phyloP scores from a whole-genome alignment of 2,329 filamentous ascomycete genomes.

The Arthrinium puccinioides region DNA sequence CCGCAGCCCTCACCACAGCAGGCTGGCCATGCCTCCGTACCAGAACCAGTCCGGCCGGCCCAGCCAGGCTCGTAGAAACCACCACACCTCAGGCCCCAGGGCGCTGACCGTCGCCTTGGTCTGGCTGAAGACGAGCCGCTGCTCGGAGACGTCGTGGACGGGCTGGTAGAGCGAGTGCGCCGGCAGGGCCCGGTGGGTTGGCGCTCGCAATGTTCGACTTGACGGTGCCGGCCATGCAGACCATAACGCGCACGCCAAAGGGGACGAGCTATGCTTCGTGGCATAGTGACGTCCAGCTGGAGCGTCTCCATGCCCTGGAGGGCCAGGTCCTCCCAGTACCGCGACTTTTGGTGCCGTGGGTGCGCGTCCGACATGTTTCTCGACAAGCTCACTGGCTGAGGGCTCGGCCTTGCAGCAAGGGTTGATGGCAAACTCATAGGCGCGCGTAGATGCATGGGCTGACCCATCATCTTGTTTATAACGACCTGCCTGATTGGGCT shows the following conservation, averaged over 20 bases:
- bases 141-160: conserved; percentile 36
- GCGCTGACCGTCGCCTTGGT: conserved; percentile 34
- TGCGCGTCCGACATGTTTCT: too few species aligned
- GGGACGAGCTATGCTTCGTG: conserved; percentile 46
- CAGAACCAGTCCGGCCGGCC: conserved; percentile 36
- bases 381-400: too few species aligned
- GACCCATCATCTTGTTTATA: too few species aligned
- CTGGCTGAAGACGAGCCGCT: conserved; percentile 41
- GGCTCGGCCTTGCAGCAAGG: too few species aligned
- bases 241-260: conserved; percentile 49
- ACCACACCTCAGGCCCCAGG: conserved; percentile 26
- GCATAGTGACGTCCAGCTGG: conserved; percentile 45
- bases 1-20: conserved; percentile 20
- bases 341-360: conserved; percentile 44
- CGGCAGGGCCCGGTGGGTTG: conserved; percentile 31
- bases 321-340: conserved; percentile 37
- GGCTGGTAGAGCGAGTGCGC: conserved; percentile 38
- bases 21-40: conserved; percentile 25
- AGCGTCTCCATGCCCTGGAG: conserved; percentile 41
- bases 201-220: conserved; percentile 40
- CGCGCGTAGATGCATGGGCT: too few species aligned
- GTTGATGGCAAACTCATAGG: too few species aligned
- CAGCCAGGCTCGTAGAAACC: conserved; percentile 25
- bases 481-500: too few species aligned
- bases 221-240: conserved; percentile 48